Conservation (phyloP, 345 rosid genomes). For the Eucalyptus erythrocorys region DNA sequence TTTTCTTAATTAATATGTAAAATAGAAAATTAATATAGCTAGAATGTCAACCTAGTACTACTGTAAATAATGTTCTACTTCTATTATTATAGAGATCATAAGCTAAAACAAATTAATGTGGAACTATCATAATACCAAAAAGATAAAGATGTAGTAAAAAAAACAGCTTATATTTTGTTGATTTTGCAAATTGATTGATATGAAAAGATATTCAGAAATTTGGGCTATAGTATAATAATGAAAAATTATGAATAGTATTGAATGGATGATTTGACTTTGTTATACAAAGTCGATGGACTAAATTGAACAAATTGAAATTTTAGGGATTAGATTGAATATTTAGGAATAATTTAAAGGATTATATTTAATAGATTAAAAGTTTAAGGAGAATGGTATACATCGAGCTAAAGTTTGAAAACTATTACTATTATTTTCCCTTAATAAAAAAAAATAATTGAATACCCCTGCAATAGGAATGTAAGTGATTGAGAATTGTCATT, state of each 20-base stretch:
- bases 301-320: not conserved
- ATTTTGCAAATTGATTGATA: not conserved
- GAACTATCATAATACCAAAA: not conserved
- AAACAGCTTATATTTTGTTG: not conserved
- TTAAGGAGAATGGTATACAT: not conserved
- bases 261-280: not conserved
- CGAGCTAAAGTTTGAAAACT: not conserved
- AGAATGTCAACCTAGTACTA: not conserved
- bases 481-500: not conserved
- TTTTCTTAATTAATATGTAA: no score
- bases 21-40: not conserved
- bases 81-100: no score
- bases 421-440: no score
- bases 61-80: not conserved
- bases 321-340: not conserved
- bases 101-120: not conserved
- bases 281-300: fast-evolving
- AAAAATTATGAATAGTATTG: not conserved
- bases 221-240: not conserved
- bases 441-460: not conserved
- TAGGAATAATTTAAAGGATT: not conserved
- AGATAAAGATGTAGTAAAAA: not conserved
- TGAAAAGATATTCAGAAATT: not conserved
- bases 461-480: not conserved
- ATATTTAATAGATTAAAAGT: fast-evolving